Percentiles rank a stretch among this genome's conserved stretches.
Evolutionary conservation across 2,329 filamentous ascomycete genomes (phyloP).

Genomic region (Hypoxylon sp.): DNA sequence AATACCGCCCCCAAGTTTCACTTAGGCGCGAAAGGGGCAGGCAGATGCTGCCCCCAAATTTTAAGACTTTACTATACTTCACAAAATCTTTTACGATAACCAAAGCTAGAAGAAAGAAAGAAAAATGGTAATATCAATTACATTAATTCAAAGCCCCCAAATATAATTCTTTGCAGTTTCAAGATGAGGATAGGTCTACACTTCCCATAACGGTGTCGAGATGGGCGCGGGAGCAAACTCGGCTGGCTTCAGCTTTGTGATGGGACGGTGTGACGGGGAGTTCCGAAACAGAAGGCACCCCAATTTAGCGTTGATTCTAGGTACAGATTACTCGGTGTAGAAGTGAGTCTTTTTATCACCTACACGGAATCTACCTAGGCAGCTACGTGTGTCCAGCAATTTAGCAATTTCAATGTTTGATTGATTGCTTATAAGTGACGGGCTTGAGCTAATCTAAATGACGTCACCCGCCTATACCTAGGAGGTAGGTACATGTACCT

Average conservation of each 20-base stretch:
- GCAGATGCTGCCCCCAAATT: background rate
- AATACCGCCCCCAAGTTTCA: background rate
- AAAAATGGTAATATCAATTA: background rate
- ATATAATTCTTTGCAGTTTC: background rate
- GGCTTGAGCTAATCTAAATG: slow-evolving; percentile 15
- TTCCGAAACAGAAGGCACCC: slow-evolving; percentile 9
- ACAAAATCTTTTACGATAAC: no score
- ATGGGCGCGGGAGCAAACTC: slow-evolving; percentile 1
- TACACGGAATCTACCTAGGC: background rate
- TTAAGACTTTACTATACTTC: background rate
- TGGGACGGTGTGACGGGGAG: background rate
- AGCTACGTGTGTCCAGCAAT: background rate
- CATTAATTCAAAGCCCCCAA: background rate
- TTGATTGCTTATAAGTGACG: slow-evolving; percentile 9
- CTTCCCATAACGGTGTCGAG: background rate
- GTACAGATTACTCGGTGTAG: background rate
- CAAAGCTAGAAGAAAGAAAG: background rate
- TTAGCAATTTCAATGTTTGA: background rate
- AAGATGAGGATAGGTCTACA: background rate
- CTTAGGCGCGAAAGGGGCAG: background rate
- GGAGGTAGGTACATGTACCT: background rate
- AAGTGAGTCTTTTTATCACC: slow-evolving; percentile 4
- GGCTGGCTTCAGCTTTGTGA: background rate
- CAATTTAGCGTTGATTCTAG: slow-evolving; percentile 18
- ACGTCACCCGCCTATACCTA: slow-evolving; percentile 22